These are phyloP conservation scores for Russula lepida DNA, from an alignment of 768 basidiomycete species.

Conservation along the genomic window DNA sequence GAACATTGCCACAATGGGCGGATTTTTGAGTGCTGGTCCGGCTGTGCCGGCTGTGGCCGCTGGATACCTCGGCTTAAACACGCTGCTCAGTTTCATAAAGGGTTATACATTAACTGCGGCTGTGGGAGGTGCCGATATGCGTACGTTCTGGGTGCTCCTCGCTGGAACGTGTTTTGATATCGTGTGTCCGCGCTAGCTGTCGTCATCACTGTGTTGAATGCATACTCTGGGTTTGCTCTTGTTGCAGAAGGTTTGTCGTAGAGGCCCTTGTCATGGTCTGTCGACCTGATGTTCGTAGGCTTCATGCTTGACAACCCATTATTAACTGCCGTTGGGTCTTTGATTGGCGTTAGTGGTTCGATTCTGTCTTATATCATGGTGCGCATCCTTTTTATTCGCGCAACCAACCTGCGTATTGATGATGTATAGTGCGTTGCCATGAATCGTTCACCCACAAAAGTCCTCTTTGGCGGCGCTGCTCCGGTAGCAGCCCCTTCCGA, in stretches of 20 bases:
- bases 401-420: slow-evolving; percentile 6
- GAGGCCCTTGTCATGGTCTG: neutral
- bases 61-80: slow-evolving; percentile 64
- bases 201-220: slow-evolving; percentile 84
- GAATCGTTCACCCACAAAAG: slow-evolving; percentile 81
- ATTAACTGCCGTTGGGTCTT: slow-evolving; percentile 72
- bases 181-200: slow-evolving; percentile 45
- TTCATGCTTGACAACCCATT: slow-evolving; percentile 88
- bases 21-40: slow-evolving; percentile 64
- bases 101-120: slow-evolving; percentile 84
- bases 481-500: slow-evolving; percentile 41
- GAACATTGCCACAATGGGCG: slow-evolving; percentile 66
- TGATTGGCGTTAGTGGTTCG: slow-evolving; percentile 86
- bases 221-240: slow-evolving; percentile 85
- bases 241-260: slow-evolving; percentile 63
- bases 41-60: slow-evolving; percentile 68
- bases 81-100: slow-evolving; percentile 73
- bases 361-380: slow-evolving; percentile 94
- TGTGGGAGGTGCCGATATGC: slow-evolving; percentile 93
- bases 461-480: slow-evolving; percentile 81
- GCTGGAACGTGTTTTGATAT: neutral
- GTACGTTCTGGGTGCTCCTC: slow-evolving; percentile 36
- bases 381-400: slow-evolving; percentile 20
- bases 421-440: slow-evolving; percentile 72
- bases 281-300: slow-evolving; percentile 31